phyloP scores from a whole-genome alignment of 768 basidiomycete species.

The Jaapia argillacea region DNA sequence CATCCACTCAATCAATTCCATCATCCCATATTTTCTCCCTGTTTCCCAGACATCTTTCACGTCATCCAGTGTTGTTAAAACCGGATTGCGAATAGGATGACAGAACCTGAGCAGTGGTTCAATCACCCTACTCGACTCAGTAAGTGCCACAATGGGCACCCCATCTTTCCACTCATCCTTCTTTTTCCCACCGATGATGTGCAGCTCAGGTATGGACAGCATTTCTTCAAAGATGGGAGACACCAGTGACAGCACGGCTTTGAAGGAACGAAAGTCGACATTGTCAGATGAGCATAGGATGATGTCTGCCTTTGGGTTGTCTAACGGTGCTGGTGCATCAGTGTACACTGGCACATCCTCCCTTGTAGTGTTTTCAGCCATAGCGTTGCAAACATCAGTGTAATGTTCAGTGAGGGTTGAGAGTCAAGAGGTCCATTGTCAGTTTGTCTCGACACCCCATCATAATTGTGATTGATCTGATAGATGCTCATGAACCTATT shows the following conservation, averaged over 20 bases:
- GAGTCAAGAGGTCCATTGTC: too few species aligned
- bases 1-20: constrained; percentile 19
- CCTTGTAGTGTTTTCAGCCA: too few species aligned
- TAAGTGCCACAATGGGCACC: constrained; percentile 11
- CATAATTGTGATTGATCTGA: too few species aligned
- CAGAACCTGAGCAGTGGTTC: constrained; percentile 23
- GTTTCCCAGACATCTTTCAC: constrained; percentile 23
- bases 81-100: constrained; percentile 25
- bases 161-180: constrained; percentile 6
- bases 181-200: not conserved
- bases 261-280: constrained; percentile 20
- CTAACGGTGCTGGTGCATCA: too few species aligned
- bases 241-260: constrained; percentile 16
- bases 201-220: constrained; percentile 15
- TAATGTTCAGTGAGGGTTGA: too few species aligned
- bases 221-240: constrained; percentile 24
- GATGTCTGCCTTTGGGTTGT: too few species aligned
- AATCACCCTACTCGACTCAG: constrained; percentile 22
- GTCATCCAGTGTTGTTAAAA: constrained; percentile 22
- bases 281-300: too few species aligned
- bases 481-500: too few species aligned
- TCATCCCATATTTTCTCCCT: constrained; percentile 31
- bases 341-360: too few species aligned
- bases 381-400: too few species aligned
- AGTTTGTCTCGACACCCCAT: too few species aligned